Evolutionary conservation across 2,329 filamentous ascomycete species (phyloP).

Genomic region (Ophiocordyceps unilateralis): DNA sequence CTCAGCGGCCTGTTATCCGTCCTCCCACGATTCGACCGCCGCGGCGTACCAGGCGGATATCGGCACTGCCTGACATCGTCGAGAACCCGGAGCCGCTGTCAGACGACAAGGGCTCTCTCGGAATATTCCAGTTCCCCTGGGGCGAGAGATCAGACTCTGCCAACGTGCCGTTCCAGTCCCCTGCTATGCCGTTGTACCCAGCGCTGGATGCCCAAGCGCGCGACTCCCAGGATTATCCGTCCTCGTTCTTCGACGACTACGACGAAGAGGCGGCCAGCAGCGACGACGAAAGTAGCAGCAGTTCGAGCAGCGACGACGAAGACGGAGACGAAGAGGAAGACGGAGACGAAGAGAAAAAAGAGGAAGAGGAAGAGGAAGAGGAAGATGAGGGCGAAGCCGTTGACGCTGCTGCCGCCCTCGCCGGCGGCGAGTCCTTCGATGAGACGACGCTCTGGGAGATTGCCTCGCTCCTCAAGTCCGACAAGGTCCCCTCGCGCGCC

Average conservation of each 20-base stretch:
- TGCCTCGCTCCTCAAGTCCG: constrained; percentile 36
- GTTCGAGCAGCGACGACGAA: constrained; percentile 30
- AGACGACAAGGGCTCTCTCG: constrained; percentile 39
- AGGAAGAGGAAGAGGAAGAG: not conserved
- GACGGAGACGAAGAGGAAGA: constrained; percentile 14
- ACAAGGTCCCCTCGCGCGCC: constrained; percentile 31
- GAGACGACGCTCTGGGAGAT: constrained; percentile 48
- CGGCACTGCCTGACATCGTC: constrained; percentile 42
- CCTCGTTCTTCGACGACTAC: constrained; percentile 43
- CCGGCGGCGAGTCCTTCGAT: constrained; percentile 37
- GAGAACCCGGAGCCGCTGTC: constrained; percentile 43
- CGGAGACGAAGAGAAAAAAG: constrained; percentile 10
- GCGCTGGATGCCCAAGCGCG: constrained; percentile 1
- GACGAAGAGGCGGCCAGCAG: constrained; percentile 29
- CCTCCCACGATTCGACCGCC: constrained; percentile 30
- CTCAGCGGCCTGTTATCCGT: not conserved
- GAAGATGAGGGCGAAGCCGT: no score
- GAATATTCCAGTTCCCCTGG: constrained; percentile 50
- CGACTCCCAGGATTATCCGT: constrained; percentile 20
- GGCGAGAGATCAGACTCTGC: constrained; percentile 43
- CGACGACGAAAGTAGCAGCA: constrained; percentile 23
- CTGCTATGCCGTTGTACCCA: constrained; percentile 1
- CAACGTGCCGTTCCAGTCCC: constrained; percentile 24
- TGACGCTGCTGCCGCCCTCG: no score
- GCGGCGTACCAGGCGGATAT: constrained; percentile 37